Evolutionary conservation across 495 filamentous ascomycete species (phyloP), one percentile per base, ranked within the genome.

Genomic region (Hypomontagnella submonticulosa): DNA sequence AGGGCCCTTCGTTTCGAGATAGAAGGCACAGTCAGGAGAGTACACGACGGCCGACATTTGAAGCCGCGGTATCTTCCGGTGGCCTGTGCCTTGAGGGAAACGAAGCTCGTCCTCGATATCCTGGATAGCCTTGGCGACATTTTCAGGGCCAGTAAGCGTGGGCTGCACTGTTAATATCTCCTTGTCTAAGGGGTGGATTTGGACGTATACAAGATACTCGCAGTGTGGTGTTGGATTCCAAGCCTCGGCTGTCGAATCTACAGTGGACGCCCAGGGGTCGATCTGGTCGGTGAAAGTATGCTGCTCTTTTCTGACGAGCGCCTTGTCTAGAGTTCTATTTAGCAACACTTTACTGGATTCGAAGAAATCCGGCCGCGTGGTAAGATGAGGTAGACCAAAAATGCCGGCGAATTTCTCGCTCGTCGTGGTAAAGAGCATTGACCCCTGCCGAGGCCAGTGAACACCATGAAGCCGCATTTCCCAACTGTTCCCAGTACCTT

Each of bases 361-460:
- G 73, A 90, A 97, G 12, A 86, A 85, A 44, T 87, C 82, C 13
- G 82, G 70, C 11, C 85, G 87, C 11, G 91, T 81, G 5, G 88
- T 79, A 27, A 99, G 85, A 76, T 98, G 92, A 16, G 95, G 93
- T 59, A 98, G 76, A 18, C 89, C 87, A 72, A 97, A 96, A 30
- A 97, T 85, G 36, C 95, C 95, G 16, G 88, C 83, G 72, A 93
- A 97, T 78, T 96, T 97, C 73, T 96, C 90, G 70, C 91, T 96
- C 10, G 93, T 92, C 0, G 95, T 97, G 6, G 88, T 90, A 51
- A 97, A 73, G 12, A 97, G 75, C 40, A 96, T 88, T 4, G 84
- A 82, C 3, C 95, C 95, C 44, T 87, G 83, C 20, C 84, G 79
- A 20, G 88, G 87, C 79, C 91, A 94, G 79, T 97, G 93, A 4